These are phyloP conservation scores for Monilinia laxa DNA, from an alignment of 2,329 filamentous ascomycete genomes.

Conservation along the genomic window DNA sequence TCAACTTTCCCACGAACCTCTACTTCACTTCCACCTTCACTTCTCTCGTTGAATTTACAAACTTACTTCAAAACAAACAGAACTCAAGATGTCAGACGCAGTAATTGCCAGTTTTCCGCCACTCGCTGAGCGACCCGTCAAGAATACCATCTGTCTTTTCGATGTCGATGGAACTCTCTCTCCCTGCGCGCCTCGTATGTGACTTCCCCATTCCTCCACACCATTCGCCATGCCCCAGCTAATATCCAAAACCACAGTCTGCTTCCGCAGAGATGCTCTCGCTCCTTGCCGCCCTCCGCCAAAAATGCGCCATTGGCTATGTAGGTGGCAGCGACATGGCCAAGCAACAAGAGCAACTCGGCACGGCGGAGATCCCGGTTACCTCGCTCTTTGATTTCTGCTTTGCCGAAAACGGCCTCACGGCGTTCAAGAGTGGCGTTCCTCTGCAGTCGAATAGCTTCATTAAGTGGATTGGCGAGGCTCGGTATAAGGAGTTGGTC, in stretches of 20 bases:
- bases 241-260: neutral
- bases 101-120: slow-evolving; percentile 52
- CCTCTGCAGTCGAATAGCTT: slow-evolving; percentile 78
- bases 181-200: slow-evolving; percentile 72
- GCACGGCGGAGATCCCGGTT: slow-evolving; percentile 65
- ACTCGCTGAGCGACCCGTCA: slow-evolving; percentile 78
- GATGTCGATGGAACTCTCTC: slow-evolving; percentile 95
- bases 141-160: slow-evolving; percentile 93
- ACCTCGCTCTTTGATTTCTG: slow-evolving; percentile 92
- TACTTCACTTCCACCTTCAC: neutral
- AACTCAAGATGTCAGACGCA: slow-evolving; percentile 15
- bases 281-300: slow-evolving; percentile 74
- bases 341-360: slow-evolving; percentile 97
- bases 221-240: slow-evolving; percentile 1
- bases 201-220: slow-evolving; percentile 10
- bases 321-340: slow-evolving; percentile 88
- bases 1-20: slow-evolving; percentile 5
- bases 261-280: slow-evolving; percentile 70
- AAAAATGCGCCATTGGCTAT: slow-evolving; percentile 86
- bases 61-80: neutral
- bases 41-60: neutral
- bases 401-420: slow-evolving; percentile 96
- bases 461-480: slow-evolving; percentile 88
- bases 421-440: slow-evolving; percentile 79
- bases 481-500: slow-evolving; percentile 73